Percentiles rank a stretch among this genome's conserved stretches.
Conservation (phyloP, 2,329 filamentous ascomycete genomes). For the Trichoderma simmonsii region DNA sequence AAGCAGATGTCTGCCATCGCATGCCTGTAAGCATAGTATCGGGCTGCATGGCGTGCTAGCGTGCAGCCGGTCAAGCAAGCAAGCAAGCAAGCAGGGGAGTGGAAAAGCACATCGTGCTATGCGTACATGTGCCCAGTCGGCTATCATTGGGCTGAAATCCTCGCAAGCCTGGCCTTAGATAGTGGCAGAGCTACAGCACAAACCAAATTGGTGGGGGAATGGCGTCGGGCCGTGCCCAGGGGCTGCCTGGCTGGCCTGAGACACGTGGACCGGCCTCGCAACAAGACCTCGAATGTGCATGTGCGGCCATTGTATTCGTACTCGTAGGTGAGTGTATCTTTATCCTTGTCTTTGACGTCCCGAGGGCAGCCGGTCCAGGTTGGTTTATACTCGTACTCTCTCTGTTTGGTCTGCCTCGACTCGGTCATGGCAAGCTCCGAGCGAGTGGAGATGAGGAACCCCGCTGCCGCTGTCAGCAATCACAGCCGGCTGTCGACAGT, state of each 20-base stretch:
- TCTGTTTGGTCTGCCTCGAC: background rate
- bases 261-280: background rate
- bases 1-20: background rate
- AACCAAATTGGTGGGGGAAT: background rate
- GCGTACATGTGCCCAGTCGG: background rate
- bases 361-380: background rate
- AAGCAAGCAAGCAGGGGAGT: background rate
- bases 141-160: conserved; percentile 13
- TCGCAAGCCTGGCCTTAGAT: background rate
- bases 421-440: background rate
- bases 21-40: background rate
- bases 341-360: background rate
- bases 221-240: conserved; percentile 6
- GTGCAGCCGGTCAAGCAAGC: background rate
- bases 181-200: background rate
- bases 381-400: background rate
- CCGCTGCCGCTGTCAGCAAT: background rate
- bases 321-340: background rate
- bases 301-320: background rate
- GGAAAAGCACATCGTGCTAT: background rate
- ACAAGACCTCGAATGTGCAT: background rate
- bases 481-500: background rate
- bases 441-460: background rate
- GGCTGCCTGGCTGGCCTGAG: background rate
- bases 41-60: background rate